A percentile compares a stretch with the other conserved stretches of the same genome.
phyloP scores from a whole-genome alignment of 441 rosid species.

The Adansonia grandidieri region DNA sequence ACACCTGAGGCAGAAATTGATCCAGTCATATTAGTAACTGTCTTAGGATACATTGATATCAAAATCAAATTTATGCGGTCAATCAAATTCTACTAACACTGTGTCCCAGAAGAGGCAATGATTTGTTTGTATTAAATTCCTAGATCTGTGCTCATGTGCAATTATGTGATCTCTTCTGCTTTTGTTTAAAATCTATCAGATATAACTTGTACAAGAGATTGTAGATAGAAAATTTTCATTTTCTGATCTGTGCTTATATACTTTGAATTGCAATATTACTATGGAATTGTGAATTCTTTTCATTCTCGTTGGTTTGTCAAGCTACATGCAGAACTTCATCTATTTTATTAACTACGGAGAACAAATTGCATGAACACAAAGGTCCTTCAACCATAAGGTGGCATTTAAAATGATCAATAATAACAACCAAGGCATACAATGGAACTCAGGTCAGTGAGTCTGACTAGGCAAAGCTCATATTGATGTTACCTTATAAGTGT shows the following conservation, averaged over 20 bases:
- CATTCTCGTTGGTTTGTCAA: neutral
- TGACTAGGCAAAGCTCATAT: neutral
- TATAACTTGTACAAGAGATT: neutral
- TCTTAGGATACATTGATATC: neutral
- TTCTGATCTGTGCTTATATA: neutral
- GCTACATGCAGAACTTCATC: conserved; percentile 16
- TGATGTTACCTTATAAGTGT: neutral
- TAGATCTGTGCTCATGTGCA: neutral
- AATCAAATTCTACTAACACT: neutral
- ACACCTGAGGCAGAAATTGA: neutral
- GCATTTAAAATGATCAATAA: neutral
- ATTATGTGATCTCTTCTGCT: neutral
- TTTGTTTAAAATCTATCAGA: conserved; percentile 3
- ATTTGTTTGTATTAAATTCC: neutral
- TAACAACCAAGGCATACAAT: neutral
- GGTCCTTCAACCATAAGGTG: conserved; percentile 13
- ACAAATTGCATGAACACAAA: neutral
- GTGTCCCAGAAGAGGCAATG: neutral
- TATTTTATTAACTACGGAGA: neutral
- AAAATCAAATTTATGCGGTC: neutral
- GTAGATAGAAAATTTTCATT: neutral
- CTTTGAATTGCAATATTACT: neutral
- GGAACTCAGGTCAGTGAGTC: neutral
- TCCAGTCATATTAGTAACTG: conserved; percentile 7
- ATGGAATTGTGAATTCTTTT: neutral